Conservation (phyloP, 371 early-diverging fungal genomes). For the Choanephora cucurbitarum region DNA sequence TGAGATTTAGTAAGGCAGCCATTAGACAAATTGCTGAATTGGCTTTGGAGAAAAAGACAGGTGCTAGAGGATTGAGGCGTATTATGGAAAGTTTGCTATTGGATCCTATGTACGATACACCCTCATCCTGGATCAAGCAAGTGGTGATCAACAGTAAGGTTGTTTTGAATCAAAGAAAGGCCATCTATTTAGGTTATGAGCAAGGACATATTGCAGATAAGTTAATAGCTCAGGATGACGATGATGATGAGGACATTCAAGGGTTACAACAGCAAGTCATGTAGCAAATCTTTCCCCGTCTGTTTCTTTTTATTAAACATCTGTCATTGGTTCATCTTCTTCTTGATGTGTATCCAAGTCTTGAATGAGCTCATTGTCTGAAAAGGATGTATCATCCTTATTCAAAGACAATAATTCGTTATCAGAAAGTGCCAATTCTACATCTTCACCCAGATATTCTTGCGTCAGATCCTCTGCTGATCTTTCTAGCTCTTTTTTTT, state of each 20-base stretch:
- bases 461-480: not conserved
- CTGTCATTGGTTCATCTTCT: no score
- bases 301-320: not conserved
- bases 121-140: constrained; percentile 68
- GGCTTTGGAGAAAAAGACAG: constrained; percentile 82
- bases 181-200: constrained; percentile 63
- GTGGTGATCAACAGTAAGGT: constrained; percentile 73
- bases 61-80: constrained; percentile 85
- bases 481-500: not conserved
- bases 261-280: constrained; percentile 7
- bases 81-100: constrained; percentile 81
- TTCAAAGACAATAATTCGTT: not conserved
- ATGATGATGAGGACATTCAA: constrained; percentile 1
- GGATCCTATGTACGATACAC: constrained; percentile 82
- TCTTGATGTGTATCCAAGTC: not conserved
- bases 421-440: not conserved
- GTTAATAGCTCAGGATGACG: constrained; percentile 42
- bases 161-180: constrained; percentile 56
- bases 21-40: constrained; percentile 70
- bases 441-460: not conserved
- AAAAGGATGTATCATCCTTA: not conserved
- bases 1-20: constrained; percentile 71
- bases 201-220: constrained; percentile 44
- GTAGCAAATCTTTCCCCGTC: no score
- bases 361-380: constrained; percentile 3